Percentiles rank a stretch among this genome's conserved stretches.
These are phyloP conservation scores for Auriscalpium microsporum DNA, from an alignment of 768 basidiomycete species.

Conservation along the genomic window DNA sequence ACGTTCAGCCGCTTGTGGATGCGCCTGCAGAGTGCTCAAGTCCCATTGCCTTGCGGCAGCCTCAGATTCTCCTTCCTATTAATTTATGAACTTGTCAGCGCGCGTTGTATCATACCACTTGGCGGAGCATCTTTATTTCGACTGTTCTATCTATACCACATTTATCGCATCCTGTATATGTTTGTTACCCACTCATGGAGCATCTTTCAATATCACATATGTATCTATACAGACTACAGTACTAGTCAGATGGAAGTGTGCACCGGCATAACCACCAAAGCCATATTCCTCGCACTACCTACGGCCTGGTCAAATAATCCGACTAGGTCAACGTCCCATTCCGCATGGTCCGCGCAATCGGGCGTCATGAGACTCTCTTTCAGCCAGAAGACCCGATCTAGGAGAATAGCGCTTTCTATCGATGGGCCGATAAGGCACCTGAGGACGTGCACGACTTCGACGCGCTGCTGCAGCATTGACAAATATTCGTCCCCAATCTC, in stretches of 20 bases:
- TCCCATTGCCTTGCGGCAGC: neutral
- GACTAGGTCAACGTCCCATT: neutral
- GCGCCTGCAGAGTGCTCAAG: neutral
- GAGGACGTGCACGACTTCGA: conserved; percentile 56
- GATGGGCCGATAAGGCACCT: conserved; percentile 63
- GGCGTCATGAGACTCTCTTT: conserved; percentile 23
- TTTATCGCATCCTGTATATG: too few relatives aligned
- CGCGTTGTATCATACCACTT: neutral
- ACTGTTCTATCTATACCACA: too few relatives aligned
- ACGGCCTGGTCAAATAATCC: neutral
- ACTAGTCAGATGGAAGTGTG: too few relatives aligned
- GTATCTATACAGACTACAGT: too few relatives aligned
- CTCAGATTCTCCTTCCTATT: neutral
- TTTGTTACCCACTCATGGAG: too few relatives aligned
- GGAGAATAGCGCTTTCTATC: conserved; percentile 55
- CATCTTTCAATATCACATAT: too few relatives aligned
- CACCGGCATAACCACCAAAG: neutral
- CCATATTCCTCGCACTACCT: neutral
- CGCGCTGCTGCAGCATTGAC: conserved; percentile 26
- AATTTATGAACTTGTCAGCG: neutral
- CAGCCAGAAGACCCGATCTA: conserved; percentile 57
- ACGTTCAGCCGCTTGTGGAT: neutral
- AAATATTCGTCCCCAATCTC: too few relatives aligned
- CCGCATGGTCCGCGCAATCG: neutral
- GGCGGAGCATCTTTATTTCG: neutral